Conservation (phyloP, 345 rosid genomes). For the Mallotus nudiflorus region DNA sequence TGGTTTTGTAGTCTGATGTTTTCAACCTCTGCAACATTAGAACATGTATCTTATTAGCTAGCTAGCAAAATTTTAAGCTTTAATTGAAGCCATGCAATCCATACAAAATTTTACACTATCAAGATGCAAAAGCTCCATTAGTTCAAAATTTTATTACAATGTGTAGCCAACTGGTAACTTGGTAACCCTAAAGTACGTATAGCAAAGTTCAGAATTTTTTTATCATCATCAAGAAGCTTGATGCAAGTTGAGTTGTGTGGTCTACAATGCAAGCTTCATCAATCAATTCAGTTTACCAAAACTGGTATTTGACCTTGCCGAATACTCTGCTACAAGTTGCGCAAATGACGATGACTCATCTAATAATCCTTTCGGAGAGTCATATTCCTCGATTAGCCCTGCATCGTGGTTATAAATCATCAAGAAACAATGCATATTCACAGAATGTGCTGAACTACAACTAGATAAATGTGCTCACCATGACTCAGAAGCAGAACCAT, state of each 20-base stretch:
- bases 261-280: not conserved
- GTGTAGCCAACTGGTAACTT: not conserved
- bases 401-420: constrained; percentile 11
- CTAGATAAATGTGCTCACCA: constrained; percentile 40
- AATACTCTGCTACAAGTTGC: constrained; percentile 72
- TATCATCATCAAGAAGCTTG: not conserved
- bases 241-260: too few species aligned
- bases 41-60: not conserved
- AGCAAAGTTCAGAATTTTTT: not conserved
- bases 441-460: not conserved
- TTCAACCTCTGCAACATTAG: too few species aligned
- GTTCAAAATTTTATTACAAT: not conserved
- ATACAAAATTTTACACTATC: not conserved
- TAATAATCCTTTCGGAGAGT: constrained; percentile 57
- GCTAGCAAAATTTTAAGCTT: not conserved
- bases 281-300: constrained; percentile 11
- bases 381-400: constrained; percentile 74
- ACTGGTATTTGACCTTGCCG: constrained; percentile 56
- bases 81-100: not conserved
- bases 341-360: constrained; percentile 70
- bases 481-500: constrained; percentile 72
- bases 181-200: not conserved
- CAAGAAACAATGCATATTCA: not conserved
- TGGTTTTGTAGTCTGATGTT: too few species aligned
- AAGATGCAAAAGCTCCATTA: not conserved